Percentiles rank a stretch among this genome's conserved stretches.
Evolutionary conservation across 176 grass and related monocot species (phyloP).

Genomic region (Oryza glumipatula): DNA sequence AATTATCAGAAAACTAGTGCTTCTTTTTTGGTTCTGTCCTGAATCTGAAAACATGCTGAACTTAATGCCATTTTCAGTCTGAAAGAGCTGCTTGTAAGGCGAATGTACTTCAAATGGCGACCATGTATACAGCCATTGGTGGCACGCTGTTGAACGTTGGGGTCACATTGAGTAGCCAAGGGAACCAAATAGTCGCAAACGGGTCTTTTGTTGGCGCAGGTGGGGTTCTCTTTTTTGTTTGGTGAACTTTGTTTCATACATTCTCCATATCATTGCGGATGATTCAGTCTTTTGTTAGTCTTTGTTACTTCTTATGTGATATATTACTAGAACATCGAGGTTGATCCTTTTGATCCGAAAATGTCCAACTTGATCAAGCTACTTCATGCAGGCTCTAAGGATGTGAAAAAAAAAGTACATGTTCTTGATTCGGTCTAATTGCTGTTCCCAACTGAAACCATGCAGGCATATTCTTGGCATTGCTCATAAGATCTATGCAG

Average conservation of each 20-base stretch:
- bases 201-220: constrained; percentile 78
- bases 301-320: neutral
- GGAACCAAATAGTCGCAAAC: constrained; percentile 68
- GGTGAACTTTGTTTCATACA: neutral
- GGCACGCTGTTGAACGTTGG: constrained; percentile 89
- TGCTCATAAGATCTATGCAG: constrained; percentile 72
- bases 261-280: neutral
- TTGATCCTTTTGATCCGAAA: neutral
- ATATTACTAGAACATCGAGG: neutral
- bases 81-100: constrained; percentile 88
- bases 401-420: neutral
- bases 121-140: constrained; percentile 80
- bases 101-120: constrained; percentile 85
- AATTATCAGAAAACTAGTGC: neutral
- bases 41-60: neutral
- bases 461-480: constrained; percentile 78
- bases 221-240: constrained; percentile 38
- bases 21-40: constrained; percentile 20
- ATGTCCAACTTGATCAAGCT: constrained; percentile 10
- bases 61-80: constrained; percentile 59
- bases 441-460: neutral
- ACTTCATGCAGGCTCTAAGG: neutral
- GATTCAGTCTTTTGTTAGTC: neutral
- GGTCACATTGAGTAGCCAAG: constrained; percentile 77
- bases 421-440: constrained; percentile 36